phyloP scores from a whole-genome alignment of 352 stramenopile genomes.

The Pythium dissotocum region DNA sequence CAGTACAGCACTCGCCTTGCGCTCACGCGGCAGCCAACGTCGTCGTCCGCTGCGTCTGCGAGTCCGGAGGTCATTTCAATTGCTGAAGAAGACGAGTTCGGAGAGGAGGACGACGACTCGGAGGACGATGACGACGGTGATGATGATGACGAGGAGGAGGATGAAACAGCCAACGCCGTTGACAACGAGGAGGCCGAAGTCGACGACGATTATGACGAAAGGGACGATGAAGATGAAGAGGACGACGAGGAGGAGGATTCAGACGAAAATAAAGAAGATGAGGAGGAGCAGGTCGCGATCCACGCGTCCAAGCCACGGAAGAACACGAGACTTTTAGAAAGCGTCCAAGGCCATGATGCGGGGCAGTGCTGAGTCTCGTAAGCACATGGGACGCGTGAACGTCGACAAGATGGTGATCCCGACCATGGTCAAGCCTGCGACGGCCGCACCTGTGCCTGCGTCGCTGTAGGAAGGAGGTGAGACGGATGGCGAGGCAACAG shows the following conservation, averaged over 20 bases:
- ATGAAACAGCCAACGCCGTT: slow-evolving; percentile 56
- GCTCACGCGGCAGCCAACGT: too few species aligned
- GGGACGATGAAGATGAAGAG: slow-evolving; percentile 62
- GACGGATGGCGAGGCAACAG: neutral
- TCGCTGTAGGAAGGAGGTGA: neutral
- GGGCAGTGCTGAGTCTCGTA: slow-evolving; percentile 56
- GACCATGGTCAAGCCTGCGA: slow-evolving; percentile 67
- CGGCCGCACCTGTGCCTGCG: slow-evolving; percentile 14
- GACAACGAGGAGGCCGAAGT: slow-evolving; percentile 76
- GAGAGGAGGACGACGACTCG: slow-evolving; percentile 55
- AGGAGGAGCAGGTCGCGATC: slow-evolving; percentile 90
- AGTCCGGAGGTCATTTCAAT: slow-evolving; percentile 25
- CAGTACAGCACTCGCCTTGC: too few species aligned
- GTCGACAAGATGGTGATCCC: slow-evolving; percentile 90
- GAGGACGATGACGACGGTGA: slow-evolving; percentile 70
- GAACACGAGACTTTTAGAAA: slow-evolving; percentile 90
- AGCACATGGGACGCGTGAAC: slow-evolving; percentile 63
- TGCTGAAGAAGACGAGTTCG: slow-evolving; percentile 34
- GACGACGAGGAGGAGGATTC: slow-evolving; percentile 67
- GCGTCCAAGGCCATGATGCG: slow-evolving; percentile 89
- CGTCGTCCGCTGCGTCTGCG: slow-evolving; percentile 25
- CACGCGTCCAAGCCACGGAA: slow-evolving; percentile 72
- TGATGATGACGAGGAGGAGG: slow-evolving; percentile 73
- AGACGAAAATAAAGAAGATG: slow-evolving; percentile 66
- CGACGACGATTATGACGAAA: slow-evolving; percentile 74